phyloP scores from a whole-genome alignment of 1,284 basidiomycete genomes.

The Tranzscheliella williamsii region DNA sequence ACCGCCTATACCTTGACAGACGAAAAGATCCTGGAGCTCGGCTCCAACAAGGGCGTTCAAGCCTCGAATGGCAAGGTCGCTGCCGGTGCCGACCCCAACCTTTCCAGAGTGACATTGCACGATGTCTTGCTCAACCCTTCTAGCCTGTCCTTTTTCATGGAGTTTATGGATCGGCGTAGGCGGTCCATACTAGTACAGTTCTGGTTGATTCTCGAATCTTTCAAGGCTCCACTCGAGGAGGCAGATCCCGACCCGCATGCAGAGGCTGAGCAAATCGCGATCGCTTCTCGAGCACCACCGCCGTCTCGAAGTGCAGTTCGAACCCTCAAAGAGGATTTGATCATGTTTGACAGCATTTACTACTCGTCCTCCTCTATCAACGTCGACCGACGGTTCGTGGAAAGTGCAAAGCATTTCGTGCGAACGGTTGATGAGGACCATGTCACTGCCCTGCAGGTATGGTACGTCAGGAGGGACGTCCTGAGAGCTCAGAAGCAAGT shows the following conservation, averaged over 20 bases:
- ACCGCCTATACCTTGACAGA: conserved; percentile 84
- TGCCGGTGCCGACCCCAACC: conserved; percentile 27
- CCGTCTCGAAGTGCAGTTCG: conserved; percentile 63
- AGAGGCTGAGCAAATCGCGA: conserved; percentile 61
- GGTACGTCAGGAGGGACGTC: conserved; percentile 68
- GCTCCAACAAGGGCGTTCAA: conserved; percentile 57
- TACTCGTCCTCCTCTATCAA: conserved; percentile 69
- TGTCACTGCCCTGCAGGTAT: conserved; percentile 42
- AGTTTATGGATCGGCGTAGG: conserved; percentile 89
- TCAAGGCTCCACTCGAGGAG: conserved; percentile 88
- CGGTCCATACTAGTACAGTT: conserved; percentile 87
- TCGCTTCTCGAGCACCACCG: conserved; percentile 9
- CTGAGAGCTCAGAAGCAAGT: conserved; percentile 82
- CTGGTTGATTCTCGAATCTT: conserved; percentile 94
- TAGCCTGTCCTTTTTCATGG: conserved; percentile 92
- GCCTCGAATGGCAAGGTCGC: conserved; percentile 2
- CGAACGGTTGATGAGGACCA: conserved; percentile 13
- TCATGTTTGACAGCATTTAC: conserved; percentile 82
- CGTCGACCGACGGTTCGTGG: conserved; percentile 73
- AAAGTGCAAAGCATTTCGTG: conserved; percentile 73
- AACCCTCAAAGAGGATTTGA: conserved; percentile 75
- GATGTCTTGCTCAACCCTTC: conserved; percentile 83
- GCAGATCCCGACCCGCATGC: conserved; percentile 61
- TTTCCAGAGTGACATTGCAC: conserved; percentile 26
- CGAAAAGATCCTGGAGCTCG: conserved; percentile 77